Evolutionary conservation across 2,329 filamentous ascomycete species (phyloP).

Genomic region (Trichoderma citrinoviride): DNA sequence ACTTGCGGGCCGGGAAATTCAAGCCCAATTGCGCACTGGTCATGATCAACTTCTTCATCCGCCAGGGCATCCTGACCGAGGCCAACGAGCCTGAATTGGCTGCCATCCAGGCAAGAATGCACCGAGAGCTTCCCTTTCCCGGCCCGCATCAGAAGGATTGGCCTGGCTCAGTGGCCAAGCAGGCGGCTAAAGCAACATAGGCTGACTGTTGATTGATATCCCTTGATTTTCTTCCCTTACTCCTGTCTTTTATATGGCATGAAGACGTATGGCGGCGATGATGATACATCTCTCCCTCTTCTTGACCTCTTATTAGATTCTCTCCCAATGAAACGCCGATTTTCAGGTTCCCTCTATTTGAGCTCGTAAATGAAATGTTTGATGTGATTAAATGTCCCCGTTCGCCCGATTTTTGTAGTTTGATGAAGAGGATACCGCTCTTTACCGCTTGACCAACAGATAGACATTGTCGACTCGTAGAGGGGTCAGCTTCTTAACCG

Average conservation of each 20-base stretch:
- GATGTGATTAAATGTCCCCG: neutral
- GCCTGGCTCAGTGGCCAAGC: slow-evolving; percentile 28
- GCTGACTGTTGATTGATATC: neutral
- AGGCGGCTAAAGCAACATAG: neutral
- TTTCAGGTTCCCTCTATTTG: neutral
- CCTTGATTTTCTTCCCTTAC: neutral
- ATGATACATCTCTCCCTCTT: neutral
- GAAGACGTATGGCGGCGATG: neutral
- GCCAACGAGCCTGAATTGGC: slow-evolving; percentile 77
- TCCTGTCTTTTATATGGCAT: neutral
- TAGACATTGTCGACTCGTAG: slow-evolving; percentile 93
- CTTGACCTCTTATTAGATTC: neutral
- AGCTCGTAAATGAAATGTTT: neutral
- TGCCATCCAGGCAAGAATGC: slow-evolving; percentile 72
- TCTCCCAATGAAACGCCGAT: neutral
- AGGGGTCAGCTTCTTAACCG: slow-evolving; percentile 91
- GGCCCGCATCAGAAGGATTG: slow-evolving; percentile 54
- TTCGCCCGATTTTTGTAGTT: neutral
- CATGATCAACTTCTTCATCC: slow-evolving; percentile 83
- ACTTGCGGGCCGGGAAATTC: slow-evolving; percentile 71
- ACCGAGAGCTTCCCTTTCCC: slow-evolving; percentile 78
- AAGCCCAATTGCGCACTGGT: slow-evolving; percentile 91
- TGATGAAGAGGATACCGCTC: neutral
- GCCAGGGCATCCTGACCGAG: slow-evolving; percentile 74
- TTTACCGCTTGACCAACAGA: slow-evolving; percentile 73